Evolutionary conservation across 1,284 basidiomycete genomes (phyloP), one percentile per base, ranked within the genome.

Genomic region (Ceratobasidium papillatum): DNA sequence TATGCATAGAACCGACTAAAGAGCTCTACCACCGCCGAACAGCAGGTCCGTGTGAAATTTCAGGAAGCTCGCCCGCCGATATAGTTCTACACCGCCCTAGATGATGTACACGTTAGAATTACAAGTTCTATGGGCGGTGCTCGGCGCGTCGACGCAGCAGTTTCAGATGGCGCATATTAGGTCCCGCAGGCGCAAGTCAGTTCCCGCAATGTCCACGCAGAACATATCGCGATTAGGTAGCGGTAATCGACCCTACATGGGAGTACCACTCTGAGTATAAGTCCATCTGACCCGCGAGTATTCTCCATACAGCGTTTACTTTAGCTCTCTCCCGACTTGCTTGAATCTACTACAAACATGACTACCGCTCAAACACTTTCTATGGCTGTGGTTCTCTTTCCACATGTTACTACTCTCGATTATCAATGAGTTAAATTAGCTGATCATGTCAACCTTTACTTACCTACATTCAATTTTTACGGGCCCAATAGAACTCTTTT

Each of bases 161-260:
- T 4, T 63, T 25, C n/a, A 32, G 22, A 11, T 12, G 62, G 66
- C 66, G 66, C 66, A 71, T 41, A 54, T 71, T 38, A 59, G 66
- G 30, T 68, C 52, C 66, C 66, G 66, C 66, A 71, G 52, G 65
- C 65, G 65, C 65, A 58, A 69, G 11, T 45, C 32, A 41, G 49
- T 36, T 71, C 25, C 66, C 66, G 51, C 52, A 27, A 32, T 8
- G 5, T 38, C 56, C 56, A 59, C 19, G 34, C 32, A 7, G 19
- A 22, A 12, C 17, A 22, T 1, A 22, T 5, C 22, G 4, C 27
- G 19, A 36, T 38, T 17, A 12, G 32, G 14, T 36, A 17, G 30
- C 27, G 4, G 12, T 3, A 12, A 17, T 3, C 19, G 34, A 38
- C 34, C 8, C 19, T 25, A 19, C 8, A 12, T 3, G 34, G 30